A percentile compares a stretch with the other conserved stretches of the same genome.
Conservation (phyloP, 2,329 filamentous ascomycete genomes). For the Xenoacremonium recifei region DNA sequence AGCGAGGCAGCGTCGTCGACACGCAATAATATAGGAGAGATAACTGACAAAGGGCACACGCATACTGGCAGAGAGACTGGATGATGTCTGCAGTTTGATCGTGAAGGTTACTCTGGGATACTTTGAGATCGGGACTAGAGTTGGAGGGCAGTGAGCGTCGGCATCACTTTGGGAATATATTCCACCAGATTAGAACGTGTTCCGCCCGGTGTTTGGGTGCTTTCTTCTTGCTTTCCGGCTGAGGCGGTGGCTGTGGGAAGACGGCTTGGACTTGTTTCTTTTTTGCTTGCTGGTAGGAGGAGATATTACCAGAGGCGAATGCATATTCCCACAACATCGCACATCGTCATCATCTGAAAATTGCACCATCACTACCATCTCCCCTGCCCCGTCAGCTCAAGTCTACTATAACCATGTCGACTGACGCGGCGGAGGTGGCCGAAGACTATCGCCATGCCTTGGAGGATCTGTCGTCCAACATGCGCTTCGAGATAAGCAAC, state of each 20-base stretch:
- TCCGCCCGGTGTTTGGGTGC: constrained; percentile 16
- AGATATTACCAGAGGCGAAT: too few relatives aligned
- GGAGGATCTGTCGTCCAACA: constrained; percentile 87
- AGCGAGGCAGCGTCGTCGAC: too few relatives aligned
- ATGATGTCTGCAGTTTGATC: constrained; percentile 20
- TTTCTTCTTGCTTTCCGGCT: constrained; percentile 7
- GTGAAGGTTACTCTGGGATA: constrained; percentile 21
- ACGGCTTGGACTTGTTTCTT: constrained; percentile 7
- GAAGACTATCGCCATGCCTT: constrained; percentile 93
- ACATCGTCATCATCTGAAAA: too few relatives aligned
- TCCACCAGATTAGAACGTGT: constrained; percentile 25
- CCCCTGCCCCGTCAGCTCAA: constrained; percentile 6
- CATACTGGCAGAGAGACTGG: constrained; percentile 15
- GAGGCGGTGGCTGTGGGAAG: constrained; percentile 8
- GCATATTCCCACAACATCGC: too few relatives aligned
- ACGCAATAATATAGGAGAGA: too few relatives aligned
- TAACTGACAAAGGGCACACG: too few relatives aligned
- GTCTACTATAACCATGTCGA: constrained; percentile 39
- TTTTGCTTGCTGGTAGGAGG: constrained; percentile 5
- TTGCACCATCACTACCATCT: constrained; percentile 12
- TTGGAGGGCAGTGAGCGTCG: constrained; percentile 18
- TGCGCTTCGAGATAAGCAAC: constrained; percentile 94
- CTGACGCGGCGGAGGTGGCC: constrained; percentile 77
- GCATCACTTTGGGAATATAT: constrained; percentile 30
- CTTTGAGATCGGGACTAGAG: constrained; percentile 23